These are phyloP conservation scores for Lonicera japonica DNA, from an alignment of 129 eudicot species.

Conservation along the genomic window DNA sequence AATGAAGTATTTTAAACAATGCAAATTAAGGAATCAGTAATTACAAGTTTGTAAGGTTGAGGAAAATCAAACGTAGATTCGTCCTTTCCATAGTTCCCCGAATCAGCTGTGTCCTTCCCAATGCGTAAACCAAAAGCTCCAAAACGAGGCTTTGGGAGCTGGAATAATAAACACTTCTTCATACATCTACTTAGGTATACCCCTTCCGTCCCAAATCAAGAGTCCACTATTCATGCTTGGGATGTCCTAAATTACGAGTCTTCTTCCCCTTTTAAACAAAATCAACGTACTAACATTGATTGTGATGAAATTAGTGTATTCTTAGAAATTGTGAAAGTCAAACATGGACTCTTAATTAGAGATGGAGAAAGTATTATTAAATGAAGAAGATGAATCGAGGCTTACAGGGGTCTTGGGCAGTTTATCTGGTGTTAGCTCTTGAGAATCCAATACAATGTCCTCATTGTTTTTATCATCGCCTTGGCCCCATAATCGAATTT, in stretches of 20 bases:
- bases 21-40: conserved; percentile 7
- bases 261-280: too few relatives aligned
- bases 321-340: too few relatives aligned
- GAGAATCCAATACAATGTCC: conserved; percentile 25
- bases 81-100: conserved; percentile 28
- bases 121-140: conserved; percentile 17
- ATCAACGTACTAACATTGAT: too few relatives aligned
- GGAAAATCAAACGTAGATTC: conserved; percentile 24
- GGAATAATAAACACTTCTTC: conserved; percentile 15
- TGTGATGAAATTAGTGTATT: too few relatives aligned
- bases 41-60: conserved; percentile 55
- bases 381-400: conserved; percentile 1
- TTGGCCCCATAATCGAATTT: conserved; percentile 35
- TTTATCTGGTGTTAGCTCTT: conserved; percentile 34
- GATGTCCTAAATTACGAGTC: too few relatives aligned
- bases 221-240: too few relatives aligned
- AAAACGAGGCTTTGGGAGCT: conserved; percentile 40
- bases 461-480: conserved; percentile 32
- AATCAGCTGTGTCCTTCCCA: conserved; percentile 37
- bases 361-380: too few relatives aligned
- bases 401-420: conserved; percentile 63
- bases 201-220: too few relatives aligned
- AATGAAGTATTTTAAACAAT: too few relatives aligned
- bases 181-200: conserved; percentile 1
- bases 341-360: too few relatives aligned